Evolutionary conservation across 768 basidiomycete genomes (phyloP).

Genomic region (Pleurotus platypus): DNA sequence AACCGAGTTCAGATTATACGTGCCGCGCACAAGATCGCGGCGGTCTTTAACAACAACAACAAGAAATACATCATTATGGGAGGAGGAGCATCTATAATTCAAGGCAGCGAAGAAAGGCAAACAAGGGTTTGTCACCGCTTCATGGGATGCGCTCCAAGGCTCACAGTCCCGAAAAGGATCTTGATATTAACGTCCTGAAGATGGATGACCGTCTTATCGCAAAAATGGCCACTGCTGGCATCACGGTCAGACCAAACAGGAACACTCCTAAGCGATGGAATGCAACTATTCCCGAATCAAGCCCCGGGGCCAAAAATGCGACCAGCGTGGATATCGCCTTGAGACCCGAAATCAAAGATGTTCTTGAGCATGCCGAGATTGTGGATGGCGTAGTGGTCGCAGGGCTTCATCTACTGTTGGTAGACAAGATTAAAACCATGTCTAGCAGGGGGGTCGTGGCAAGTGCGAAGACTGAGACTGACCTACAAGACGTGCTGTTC

Average conservation of each 20-base stretch:
- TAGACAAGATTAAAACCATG: constrained; percentile 4
- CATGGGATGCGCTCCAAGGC: no score
- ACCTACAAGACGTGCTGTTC: constrained; percentile 4
- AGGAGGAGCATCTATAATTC: constrained; percentile 4
- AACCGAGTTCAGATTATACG: no score
- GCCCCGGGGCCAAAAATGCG: neutral
- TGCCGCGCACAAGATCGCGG: neutral
- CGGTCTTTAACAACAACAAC: neutral
- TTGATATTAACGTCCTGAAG: constrained; percentile 2
- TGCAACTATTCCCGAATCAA: constrained; percentile 1
- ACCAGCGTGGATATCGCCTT: constrained; percentile 6
- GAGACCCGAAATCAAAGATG: neutral
- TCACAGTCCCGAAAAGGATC: neutral
- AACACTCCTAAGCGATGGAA: constrained; percentile 1
- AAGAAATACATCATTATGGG: constrained; percentile 1
- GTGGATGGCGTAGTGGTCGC: constrained; percentile 3
- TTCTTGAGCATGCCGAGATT: neutral
- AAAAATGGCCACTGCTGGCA: neutral
- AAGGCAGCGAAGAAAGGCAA: neutral
- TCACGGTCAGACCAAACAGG: neutral
- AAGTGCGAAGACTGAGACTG: neutral
- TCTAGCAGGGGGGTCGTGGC: neutral
- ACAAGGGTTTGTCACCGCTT: neutral
- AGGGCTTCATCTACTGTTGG: constrained; percentile 1
- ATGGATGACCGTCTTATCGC: neutral